Base-by-base conservation (phyloP, 768 basidiomycete species). In the Boletus pseudo-olivaceus region DNA sequence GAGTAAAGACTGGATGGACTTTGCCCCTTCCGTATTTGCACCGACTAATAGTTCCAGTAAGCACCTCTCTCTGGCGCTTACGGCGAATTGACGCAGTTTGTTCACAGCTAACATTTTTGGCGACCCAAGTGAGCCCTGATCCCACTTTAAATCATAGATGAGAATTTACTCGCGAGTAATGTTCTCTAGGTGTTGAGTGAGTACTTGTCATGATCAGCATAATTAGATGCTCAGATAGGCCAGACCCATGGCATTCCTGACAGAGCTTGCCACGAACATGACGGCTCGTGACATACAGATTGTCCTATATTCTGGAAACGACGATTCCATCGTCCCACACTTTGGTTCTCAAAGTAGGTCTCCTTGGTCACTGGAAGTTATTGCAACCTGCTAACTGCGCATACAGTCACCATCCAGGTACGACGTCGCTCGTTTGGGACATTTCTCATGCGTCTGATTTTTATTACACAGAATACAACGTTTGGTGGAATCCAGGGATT, bases 401-500 rank as follows among this genome's bases (percentile, higher is more conserved):
- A 26, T 51, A 29, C 38, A 83, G 81, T 84, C 48, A 73, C 78
- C 10, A 84, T 85, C 34, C 82, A 82, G 67, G 82, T 78, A 49
- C 15, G 62, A 57, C 46, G 48, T 52, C 12, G 10, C 7, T 6
- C 7, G 19, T 38, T 53, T 30, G 26, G 26, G 30, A 8, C 17
- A 15, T 26, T 33, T 20, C 26, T n/a, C 23, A 7, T 2, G 1
- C 45, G 17, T 50, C 55, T 51, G n/a, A 60, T 9, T 9, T 27
- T 20, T 29, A 1, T 35, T 2, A 11, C 51, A 0, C 55, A 88
- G 83, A 90, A 90, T 62, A 87, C 86, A n/a, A 89, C 87, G 1
- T 90, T 89, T 62, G 86, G 87, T 27, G 87, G 87, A 8, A 82
- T 83, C 38, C 84, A 84, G 68, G 88, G 88, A 2, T 90, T 90